Evolutionary conservation across 768 basidiomycete genomes (phyloP), one percentile per base, ranked within the genome.

Genomic region (Lactarius psammicola): DNA sequence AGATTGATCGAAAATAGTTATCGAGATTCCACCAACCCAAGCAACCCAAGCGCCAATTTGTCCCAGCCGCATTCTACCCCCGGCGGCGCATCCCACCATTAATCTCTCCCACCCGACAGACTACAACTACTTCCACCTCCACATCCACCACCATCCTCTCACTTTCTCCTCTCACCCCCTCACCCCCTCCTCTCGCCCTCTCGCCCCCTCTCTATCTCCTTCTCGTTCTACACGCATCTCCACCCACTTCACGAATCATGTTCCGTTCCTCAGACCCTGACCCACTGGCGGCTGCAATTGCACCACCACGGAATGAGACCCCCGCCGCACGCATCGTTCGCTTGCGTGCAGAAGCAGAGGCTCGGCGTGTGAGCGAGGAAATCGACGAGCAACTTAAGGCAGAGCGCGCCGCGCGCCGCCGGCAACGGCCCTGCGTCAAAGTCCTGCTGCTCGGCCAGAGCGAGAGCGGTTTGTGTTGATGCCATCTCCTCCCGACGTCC

Each of bases 241-340:
- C 38, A 31, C 31, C 10, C 7, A 34, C 34, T 20, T 34, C 23
- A 30, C 31, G 30, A 18, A 26, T 20, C 59, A 70, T 65, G 69
- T 57, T 64, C 49, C 69, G 60, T 44, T 66, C 67, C 6, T 61
- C 46, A 36, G 67, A 65, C 11, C 77, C 80, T 34, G 89, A 91
- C 76, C 89, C 89, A 0, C 78, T 92, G 42, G 78, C 82, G 17
- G 74, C 78, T 20, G 81, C 86, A 69, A 80, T 83, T 17, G 75
- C 79, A 0, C 87, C 89, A 0, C 89, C 89, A 1, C 75, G 79
- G 0, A 72, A 83, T 64, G 89, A 92, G 75, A 79, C 85, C 0
- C 71, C 78, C 0, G 77, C 77, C 0, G 80, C 88, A 65, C 79
- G 75, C 64, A 75, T 71, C 0, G 72, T 73, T 4, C 74, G 88